phyloP scores from a whole-genome alignment of 495 filamentous ascomycete species.

The Penicillium robsamsonii region DNA sequence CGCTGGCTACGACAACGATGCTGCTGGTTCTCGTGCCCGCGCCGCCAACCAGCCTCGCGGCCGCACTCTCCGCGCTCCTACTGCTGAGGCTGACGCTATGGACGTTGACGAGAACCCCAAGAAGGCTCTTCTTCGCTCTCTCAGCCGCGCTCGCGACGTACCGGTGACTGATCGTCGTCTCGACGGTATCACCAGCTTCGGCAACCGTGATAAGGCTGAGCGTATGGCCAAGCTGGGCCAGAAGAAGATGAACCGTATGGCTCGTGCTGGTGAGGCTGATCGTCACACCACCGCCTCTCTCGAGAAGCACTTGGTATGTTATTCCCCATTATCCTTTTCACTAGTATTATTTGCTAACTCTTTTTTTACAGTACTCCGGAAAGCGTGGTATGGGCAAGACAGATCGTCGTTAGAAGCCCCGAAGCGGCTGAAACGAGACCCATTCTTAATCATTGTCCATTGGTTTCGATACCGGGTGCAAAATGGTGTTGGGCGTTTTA shows the following conservation, averaged over 20 bases:
- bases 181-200: constrained; percentile 60
- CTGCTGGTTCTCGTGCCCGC: constrained; percentile 69
- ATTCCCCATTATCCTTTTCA: not conserved
- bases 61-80: constrained; percentile 54
- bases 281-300: constrained; percentile 78
- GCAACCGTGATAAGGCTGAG: constrained; percentile 73
- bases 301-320: constrained; percentile 87
- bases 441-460: constrained; percentile 38
- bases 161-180: constrained; percentile 73
- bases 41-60: constrained; percentile 55
- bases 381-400: constrained; percentile 61
- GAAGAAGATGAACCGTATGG: constrained; percentile 98
- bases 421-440: constrained; percentile 29
- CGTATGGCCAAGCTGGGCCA: constrained; percentile 81
- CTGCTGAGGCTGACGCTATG: constrained; percentile 74
- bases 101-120: constrained; percentile 78
- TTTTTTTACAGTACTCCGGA: constrained; percentile 47
- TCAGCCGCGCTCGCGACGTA: constrained; percentile 76
- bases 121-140: constrained; percentile 66
- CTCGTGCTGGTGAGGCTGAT: constrained; percentile 93
- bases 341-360: constrained; percentile 22
- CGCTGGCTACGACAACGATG: constrained; percentile 77
- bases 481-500: constrained; percentile 36
- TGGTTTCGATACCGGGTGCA: constrained; percentile 36
- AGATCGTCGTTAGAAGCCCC: constrained; percentile 48